Evolutionary conservation across 2,329 filamentous ascomycete genomes (phyloP).

Genomic region (Pseudogymnoascus sp.): DNA sequence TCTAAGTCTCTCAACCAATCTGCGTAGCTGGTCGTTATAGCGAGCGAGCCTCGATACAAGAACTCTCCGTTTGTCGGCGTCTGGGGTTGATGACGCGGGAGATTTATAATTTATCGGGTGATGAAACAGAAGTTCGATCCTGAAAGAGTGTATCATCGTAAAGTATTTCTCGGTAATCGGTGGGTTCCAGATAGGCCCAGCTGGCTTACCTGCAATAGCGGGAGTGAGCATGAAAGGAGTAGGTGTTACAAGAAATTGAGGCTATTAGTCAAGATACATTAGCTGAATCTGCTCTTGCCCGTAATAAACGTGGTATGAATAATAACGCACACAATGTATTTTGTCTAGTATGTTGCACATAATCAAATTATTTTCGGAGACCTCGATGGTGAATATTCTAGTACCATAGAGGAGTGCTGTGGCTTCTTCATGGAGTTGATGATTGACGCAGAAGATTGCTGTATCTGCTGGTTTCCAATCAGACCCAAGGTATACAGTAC

Average conservation of each 20-base stretch:
- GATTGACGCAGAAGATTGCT: conserved; percentile 15
- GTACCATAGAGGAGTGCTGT: conserved; percentile 14
- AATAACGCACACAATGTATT: not conserved
- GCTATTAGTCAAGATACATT: not conserved
- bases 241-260: not conserved
- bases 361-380: conserved; percentile 12
- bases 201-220: conserved; percentile 7
- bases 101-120: not conserved
- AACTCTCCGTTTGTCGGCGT: not conserved
- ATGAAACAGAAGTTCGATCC: conserved; percentile 11
- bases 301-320: not conserved
- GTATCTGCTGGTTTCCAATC: conserved; percentile 3
- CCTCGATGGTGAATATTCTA: conserved; percentile 16
- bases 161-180: conserved; percentile 14
- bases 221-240: conserved; percentile 2
- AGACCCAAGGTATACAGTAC: conserved; percentile 6
- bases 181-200: conserved; percentile 11
- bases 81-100: not conserved
- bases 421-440: conserved; percentile 17
- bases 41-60: conserved; percentile 12
- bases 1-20: conserved; percentile 15
- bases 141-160: conserved; percentile 15
- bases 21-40: conserved; percentile 18
- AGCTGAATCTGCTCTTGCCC: not conserved
- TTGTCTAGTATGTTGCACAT: conserved; percentile 15